Evolutionary conservation across 352 stramenopile species (phyloP), one percentile per base, ranked within the genome.

Genomic region (Phytopythium montanum): DNA sequence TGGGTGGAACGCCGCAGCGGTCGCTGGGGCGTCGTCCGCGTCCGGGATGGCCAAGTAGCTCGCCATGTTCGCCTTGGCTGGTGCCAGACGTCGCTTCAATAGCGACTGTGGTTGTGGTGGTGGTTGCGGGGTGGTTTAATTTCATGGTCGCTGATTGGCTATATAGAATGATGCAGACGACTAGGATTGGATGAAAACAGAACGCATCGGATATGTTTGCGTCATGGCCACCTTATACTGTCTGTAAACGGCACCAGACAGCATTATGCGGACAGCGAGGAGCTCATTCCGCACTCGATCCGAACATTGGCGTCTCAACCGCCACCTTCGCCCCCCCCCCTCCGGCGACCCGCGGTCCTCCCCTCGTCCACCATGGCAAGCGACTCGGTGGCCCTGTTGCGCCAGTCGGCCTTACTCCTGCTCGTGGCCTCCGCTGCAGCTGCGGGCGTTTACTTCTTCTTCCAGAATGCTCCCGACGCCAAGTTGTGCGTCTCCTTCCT

Each of bases 391-490:
- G 4, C 53, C 7, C 31, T 52, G 25, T 25, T 18, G 53, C 62
- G 70, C 49, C 75, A 83, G 31, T 69, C 69, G 38, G 48, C 56
- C 29, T 58, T 81, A 44, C 72, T 92, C 23, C 58, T 76, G 33
- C 52, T 82, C 19, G 69, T 92, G 46, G 74, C 75, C 26, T 60
- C 60, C 0, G 64, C 56, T 18, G 82, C 65, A 19, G 58, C 69
- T 14, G 67, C 58, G 21, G 73, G 75, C 52, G 65, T 91, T 48
- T 90, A 88, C 62, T 48, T 78, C 25, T 90, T 93, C 70, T 91
- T 93, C 68, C 68, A 75, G 50, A 80, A 64, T 16, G 83, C 81
- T 10, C 83, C 83, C 2, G 70, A 91, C 50, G 71, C 81, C 2
- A 53, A 70, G 10, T 93, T 91, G 83, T 93, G 73, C 64, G 82